Base-by-base conservation (phyloP, 176 grass and related monocot genomes). In the Metroxylon sagu region DNA sequence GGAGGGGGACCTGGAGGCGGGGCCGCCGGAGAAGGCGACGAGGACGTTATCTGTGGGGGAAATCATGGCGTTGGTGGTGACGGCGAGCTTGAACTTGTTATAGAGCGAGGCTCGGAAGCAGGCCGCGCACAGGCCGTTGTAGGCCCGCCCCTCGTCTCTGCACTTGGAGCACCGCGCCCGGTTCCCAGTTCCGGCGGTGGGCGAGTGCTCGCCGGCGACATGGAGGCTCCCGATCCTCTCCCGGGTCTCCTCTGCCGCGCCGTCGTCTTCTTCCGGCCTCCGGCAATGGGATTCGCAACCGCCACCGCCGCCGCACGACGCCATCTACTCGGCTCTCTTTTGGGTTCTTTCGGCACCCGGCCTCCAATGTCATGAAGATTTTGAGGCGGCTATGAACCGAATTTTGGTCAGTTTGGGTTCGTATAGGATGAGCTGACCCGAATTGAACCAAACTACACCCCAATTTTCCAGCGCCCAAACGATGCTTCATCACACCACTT, bases 41-140 rank as follows among this genome's bases (percentile, higher is more conserved):
- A 98, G 93, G 49, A 98, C 74, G 49, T 80, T 69, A 69, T 98
- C 88, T 15, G 82, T 89, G 61, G 84, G 93, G 16, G 73, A 76
- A 19, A 98, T 84, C 93, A 92, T 92, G 43, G 87, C 84, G 79
- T 85, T 98, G 70, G 84, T 76, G 14, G 79, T 83, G 26, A 98
- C 84, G 14, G 88, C 73, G 48, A 92, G 70, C 84, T 89, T 98
- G 74, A 98, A 98, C 88, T 98, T 98, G 0, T 82, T 84, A 60
- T 78, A 89, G 0, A 98, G 72, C 16, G 92, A 67, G 2, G 78
- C 66, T 8, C 79, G 75, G 64, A 98, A 83, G 71, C 88, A 98
- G 1, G 72, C 70, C 16, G 35, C 12, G 53, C 87, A 89, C 55
- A 92, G 60, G 29, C 81, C 81, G 25, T 76, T 65, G 64, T 82